Percentiles rank a stretch among this genome's conserved stretches.
Evolutionary conservation across 2,329 filamentous ascomycete genomes (phyloP).

Genomic region (Penicillium sp.): DNA sequence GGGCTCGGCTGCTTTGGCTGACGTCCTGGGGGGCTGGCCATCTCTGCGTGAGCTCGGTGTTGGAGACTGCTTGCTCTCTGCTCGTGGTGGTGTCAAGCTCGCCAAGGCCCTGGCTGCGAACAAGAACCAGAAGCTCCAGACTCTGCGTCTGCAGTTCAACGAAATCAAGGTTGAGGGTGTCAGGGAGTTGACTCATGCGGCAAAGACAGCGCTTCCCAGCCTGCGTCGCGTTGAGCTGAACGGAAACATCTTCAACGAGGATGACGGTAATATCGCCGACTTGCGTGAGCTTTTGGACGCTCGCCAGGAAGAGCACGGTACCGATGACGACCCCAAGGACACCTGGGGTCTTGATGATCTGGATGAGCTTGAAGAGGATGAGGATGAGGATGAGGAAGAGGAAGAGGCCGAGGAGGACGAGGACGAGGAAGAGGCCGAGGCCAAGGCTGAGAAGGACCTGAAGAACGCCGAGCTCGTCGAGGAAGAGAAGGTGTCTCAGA

Average conservation of each 20-base stretch:
- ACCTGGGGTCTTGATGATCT: slow-evolving; percentile 82
- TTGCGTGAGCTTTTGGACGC: slow-evolving; percentile 69
- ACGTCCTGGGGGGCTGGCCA: slow-evolving; percentile 69
- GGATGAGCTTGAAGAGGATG: slow-evolving; percentile 74
- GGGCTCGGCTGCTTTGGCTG: slow-evolving; percentile 73
- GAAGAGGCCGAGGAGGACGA: slow-evolving; percentile 65
- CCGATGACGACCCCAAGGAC: slow-evolving; percentile 65
- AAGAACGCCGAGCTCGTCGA: slow-evolving; percentile 57
- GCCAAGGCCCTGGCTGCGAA: slow-evolving; percentile 69
- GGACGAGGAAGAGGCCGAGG: slow-evolving; percentile 60
- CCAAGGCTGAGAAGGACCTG: slow-evolving; percentile 61
- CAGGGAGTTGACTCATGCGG: slow-evolving; percentile 65
- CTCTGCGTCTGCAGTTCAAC: slow-evolving; percentile 84
- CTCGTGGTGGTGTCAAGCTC: slow-evolving; percentile 70
- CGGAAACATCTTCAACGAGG: slow-evolving; percentile 89
- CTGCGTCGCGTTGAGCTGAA: slow-evolving; percentile 88
- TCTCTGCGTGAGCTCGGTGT: slow-evolving; percentile 77
- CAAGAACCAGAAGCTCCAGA: slow-evolving; percentile 73
- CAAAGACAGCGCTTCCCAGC: slow-evolving; percentile 63
- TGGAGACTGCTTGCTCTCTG: slow-evolving; percentile 78
- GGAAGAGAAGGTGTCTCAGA: slow-evolving; percentile 63
- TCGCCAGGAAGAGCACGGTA: slow-evolving; percentile 66
- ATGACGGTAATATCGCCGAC: slow-evolving; percentile 66
- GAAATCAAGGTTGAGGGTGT: slow-evolving; percentile 78
- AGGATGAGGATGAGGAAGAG: slow-evolving; percentile 63